Evolutionary conservation across 768 basidiomycete species (phyloP), one percentile per base, ranked within the genome.

Genomic region (Candolleomyces efflorescens): DNA sequence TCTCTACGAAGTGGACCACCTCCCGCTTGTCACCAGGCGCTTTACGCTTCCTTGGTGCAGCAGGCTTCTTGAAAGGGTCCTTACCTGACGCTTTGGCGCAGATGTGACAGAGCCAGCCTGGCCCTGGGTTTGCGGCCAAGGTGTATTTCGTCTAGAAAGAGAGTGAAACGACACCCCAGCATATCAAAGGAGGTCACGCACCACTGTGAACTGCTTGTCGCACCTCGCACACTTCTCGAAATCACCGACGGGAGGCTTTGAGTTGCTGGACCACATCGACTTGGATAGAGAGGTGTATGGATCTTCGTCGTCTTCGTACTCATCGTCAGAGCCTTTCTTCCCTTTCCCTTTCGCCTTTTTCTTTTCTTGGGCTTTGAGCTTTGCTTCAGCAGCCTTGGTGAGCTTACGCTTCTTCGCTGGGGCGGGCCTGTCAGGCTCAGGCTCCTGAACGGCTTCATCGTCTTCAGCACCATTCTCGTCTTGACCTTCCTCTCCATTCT

Each of bases 1-100:
- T 82, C 62, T 88, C 84, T 67, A 94, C 90, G 60, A 87, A 88
- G 50, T 80, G 77, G 3, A 83, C 75, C 1, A 94, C 73, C 24
- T 77, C 85, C 17, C 89, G 83, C 66, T 82, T 89, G 32, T 93
- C 90, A 1, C 78, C 76, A 0, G 82, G 79, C 0, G 78, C 71
- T 62, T 83, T 87, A 53, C 85, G 83, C 68, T 86, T 90, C 56
- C 78, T 78, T 0, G 83, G 81, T 26, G 72, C 72, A 6, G 79
- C 72, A 17, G 86, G 78, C 62, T 92, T 93, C 69, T 94, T 96
- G 75, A 95, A 95, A 0, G 92, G 92, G 64, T 94, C 90, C 1
- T 76, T 74, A 5, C 91, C 93, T 2, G 84, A 81, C 0, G 83
- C 79, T 65, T 91, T 92, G 1, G 88, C 85, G 69, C 96, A 99